phyloP scores from a whole-genome alignment of 352 stramenopile species.

The Phytophthora podocarpi region DNA sequence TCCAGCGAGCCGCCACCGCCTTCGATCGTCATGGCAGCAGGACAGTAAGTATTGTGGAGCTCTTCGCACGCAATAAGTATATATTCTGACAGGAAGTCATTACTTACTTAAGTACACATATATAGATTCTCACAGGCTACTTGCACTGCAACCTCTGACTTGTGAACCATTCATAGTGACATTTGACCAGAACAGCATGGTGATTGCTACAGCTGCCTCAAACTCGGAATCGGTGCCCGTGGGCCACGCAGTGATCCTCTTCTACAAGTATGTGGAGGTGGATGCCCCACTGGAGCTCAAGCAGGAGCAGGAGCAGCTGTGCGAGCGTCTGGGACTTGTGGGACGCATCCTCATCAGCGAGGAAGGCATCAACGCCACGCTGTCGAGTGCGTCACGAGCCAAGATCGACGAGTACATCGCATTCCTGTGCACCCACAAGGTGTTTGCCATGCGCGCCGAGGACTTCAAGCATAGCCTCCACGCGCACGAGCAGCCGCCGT shows the following conservation, averaged over 20 bases:
- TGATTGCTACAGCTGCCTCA: not conserved
- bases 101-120: not conserved
- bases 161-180: constrained; percentile 24
- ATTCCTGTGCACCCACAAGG: constrained; percentile 53
- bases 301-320: constrained; percentile 56
- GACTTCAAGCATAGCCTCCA: constrained; percentile 83
- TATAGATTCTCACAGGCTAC: constrained; percentile 2
- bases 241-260: constrained; percentile 67
- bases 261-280: constrained; percentile 81
- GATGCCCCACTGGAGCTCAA: constrained; percentile 40
- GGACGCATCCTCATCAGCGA: constrained; percentile 78
- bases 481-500: constrained; percentile 39
- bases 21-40: constrained; percentile 10
- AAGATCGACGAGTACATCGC: constrained; percentile 72
- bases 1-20: constrained; percentile 6
- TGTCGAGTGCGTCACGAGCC: constrained; percentile 48
- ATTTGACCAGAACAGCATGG: constrained; percentile 21
- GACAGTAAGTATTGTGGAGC: constrained; percentile 4
- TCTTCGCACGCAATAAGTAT: constrained; percentile 18
- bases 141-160: constrained; percentile 1
- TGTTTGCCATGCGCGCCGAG: constrained; percentile 58
- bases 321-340: constrained; percentile 56
- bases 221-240: constrained; percentile 2
- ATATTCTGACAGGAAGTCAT: not conserved
- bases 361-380: constrained; percentile 87